These are phyloP conservation scores for Sinapis alba DNA, from an alignment of 441 rosid species.

Conservation along the genomic window DNA sequence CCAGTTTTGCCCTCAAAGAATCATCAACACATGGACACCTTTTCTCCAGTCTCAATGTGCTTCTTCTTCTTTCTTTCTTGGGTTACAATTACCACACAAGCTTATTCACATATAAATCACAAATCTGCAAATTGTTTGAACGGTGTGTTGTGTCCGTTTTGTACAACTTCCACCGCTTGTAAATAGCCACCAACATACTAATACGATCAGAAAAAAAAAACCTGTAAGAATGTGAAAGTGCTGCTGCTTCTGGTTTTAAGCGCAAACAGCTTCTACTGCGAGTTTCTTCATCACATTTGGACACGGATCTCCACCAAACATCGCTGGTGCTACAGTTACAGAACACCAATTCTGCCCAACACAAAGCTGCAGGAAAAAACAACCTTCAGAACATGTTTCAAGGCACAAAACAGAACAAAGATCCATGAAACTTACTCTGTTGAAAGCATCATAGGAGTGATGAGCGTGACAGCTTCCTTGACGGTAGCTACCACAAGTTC, in stretches of 20 bases:
- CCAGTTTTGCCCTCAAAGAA: constrained; percentile 34
- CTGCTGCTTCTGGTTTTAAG: constrained; percentile 44
- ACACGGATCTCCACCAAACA: constrained; percentile 98
- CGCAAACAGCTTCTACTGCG: constrained; percentile 85
- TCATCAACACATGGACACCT: constrained; percentile 60
- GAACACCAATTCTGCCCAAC: constrained; percentile 90
- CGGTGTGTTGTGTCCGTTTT: constrained; percentile 60
- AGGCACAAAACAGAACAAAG: constrained; percentile 16
- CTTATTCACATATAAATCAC: constrained; percentile 36
- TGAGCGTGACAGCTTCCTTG: constrained; percentile 89
- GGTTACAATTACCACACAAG: constrained; percentile 25
- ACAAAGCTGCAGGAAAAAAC: constrained; percentile 63
- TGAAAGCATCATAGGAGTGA: constrained; percentile 93
- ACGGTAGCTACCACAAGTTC: constrained; percentile 82
- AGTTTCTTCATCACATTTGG: constrained; percentile 88
- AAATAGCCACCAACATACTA: constrained; percentile 42
- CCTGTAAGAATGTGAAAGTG: constrained; percentile 32
- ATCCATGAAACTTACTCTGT: constrained; percentile 55
- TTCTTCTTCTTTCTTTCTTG: constrained; percentile 32
- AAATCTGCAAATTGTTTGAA: constrained; percentile 26
- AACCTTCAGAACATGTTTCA: constrained; percentile 6
- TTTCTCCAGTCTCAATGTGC: constrained; percentile 60
- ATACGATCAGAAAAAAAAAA: constrained; percentile 30
- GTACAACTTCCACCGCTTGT: constrained; percentile 77
- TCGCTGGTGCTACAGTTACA: constrained; percentile 86